Conservation (phyloP, 106 monocot genomes). For the Gastrodia elata region DNA sequence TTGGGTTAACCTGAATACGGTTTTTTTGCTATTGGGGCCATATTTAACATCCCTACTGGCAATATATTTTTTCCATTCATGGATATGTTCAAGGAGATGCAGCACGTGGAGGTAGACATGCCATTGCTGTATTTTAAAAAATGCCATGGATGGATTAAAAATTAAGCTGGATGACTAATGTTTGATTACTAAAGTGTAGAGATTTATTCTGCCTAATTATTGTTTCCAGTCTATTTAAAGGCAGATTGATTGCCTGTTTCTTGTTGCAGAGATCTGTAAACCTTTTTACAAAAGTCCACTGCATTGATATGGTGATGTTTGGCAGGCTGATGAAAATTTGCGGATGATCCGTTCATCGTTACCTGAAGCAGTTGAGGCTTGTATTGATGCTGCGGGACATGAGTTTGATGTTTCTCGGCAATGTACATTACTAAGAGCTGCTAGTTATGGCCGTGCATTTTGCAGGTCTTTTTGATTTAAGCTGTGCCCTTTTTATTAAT, state of each 20-base stretch:
- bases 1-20: no score
- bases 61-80: neutral
- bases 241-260: neutral
- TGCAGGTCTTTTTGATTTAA: constrained; percentile 55
- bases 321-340: constrained; percentile 94
- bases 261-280: neutral
- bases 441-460: constrained; percentile 94
- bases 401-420: constrained; percentile 93
- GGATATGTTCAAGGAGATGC: neutral
- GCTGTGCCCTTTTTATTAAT: neutral
- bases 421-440: constrained; percentile 80
- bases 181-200: neutral
- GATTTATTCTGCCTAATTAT: neutral
- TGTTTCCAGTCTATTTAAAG: neutral
- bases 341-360: constrained; percentile 61
- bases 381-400: constrained; percentile 97
- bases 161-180: neutral
- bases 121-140: neutral
- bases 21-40: no score
- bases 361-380: constrained; percentile 79
- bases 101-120: neutral
- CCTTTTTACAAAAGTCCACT: no score
- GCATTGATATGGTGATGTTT: constrained; percentile 6
- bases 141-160: neutral
- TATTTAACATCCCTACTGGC: no score